Percentiles rank a stretch among this genome's conserved stretches.
These are phyloP conservation scores for Castanea sativa DNA, from an alignment of 306 rosid genomes.

Conservation along the genomic window DNA sequence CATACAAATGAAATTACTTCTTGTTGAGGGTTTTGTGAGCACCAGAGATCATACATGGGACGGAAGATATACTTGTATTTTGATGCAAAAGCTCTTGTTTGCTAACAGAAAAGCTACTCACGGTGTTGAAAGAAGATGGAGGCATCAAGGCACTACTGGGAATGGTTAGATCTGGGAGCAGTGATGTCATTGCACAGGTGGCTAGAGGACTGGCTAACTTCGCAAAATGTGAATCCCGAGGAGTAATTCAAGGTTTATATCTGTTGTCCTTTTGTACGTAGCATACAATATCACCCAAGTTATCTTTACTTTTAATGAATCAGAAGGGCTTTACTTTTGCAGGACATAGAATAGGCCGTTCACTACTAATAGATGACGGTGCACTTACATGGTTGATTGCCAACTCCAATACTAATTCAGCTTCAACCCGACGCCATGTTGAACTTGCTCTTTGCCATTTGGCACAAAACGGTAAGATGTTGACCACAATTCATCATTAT, in stretches of 20 bases:
- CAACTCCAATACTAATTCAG: conserved; percentile 39
- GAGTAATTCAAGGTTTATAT: conserved; percentile 50
- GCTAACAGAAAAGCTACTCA: conserved; percentile 50
- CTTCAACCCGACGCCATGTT: conserved; percentile 57
- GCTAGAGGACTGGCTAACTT: conserved; percentile 71
- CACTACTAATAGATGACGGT: conserved; percentile 55
- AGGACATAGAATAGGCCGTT: conserved; percentile 57
- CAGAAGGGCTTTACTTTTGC: conserved; percentile 9
- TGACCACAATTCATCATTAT: neutral
- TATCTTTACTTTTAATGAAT: neutral
- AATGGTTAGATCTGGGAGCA: conserved; percentile 49
- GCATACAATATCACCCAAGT: neutral
- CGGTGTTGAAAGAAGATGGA: conserved; percentile 57
- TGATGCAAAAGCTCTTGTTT: conserved; percentile 8
- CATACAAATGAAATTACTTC: neutral
- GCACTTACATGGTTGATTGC: conserved; percentile 55
- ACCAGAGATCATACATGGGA: neutral
- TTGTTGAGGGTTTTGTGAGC: neutral
- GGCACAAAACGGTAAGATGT: conserved; percentile 64
- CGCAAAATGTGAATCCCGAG: conserved; percentile 68
- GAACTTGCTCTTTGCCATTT: conserved; percentile 70
- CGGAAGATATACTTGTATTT: neutral
- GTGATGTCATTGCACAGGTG: conserved; percentile 62
- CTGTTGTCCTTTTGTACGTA: neutral
- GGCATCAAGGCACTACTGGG: conserved; percentile 60